Evolutionary conservation across 2,329 filamentous ascomycete species (phyloP).

Genomic region (Dendryphion nanum): DNA sequence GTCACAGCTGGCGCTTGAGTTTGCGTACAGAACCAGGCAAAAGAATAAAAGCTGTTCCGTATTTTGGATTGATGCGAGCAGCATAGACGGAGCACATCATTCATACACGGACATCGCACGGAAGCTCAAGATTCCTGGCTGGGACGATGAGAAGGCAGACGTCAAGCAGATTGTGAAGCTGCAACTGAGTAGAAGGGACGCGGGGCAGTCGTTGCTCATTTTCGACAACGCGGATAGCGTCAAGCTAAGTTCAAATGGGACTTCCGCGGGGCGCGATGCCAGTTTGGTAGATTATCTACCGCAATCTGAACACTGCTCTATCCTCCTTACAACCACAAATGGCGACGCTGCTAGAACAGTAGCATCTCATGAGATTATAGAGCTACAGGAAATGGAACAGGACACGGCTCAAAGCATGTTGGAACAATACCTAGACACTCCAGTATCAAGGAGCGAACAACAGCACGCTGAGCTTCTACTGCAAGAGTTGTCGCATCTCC

Average conservation of each 20-base stretch:
- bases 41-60: constrained; percentile 8
- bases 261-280: constrained; percentile 8
- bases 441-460: too few relatives aligned
- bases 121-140: constrained; percentile 5
- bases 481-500: constrained; percentile 19
- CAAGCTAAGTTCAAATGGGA: constrained; percentile 11
- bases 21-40: constrained; percentile 38
- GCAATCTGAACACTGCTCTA: constrained; percentile 6
- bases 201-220: constrained; percentile 40
- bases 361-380: constrained; percentile 8
- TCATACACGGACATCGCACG: constrained; percentile 8
- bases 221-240: constrained; percentile 46
- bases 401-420: constrained; percentile 6
- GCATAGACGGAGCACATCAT: constrained; percentile 17
- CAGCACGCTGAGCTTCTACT: not conserved
- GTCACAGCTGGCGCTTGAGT: constrained; percentile 23
- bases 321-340: constrained; percentile 12
- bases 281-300: constrained; percentile 2
- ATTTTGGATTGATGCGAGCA: constrained; percentile 12
- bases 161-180: constrained; percentile 37
- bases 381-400: constrained; percentile 7
- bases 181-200: constrained; percentile 23
- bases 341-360: constrained; percentile 10
- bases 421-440: constrained; percentile 3
- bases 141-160: constrained; percentile 29